Conservation (phyloP, 2,329 filamentous ascomycete genomes). For the Arachnopeziza araneosa region DNA sequence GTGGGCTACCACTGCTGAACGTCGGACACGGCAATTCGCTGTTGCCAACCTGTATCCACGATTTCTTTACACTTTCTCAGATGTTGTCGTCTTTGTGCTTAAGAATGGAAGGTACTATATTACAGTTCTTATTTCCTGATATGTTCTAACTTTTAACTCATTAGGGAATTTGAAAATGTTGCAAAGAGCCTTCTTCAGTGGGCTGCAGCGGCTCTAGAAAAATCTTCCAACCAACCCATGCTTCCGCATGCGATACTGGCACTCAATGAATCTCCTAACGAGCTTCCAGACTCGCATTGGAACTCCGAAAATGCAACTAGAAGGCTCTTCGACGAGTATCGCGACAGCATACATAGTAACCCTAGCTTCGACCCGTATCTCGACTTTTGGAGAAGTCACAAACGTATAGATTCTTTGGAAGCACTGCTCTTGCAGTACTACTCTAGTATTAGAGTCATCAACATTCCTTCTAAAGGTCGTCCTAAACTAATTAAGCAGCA, state of each 20-base stretch:
- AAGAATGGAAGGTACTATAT: slow-evolving; percentile 31
- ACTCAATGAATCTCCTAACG: too few relatives aligned
- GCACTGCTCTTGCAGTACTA: background rate
- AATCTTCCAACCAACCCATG: background rate
- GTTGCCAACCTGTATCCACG: slow-evolving; percentile 39
- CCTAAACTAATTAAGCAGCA: background rate
- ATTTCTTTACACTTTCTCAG: slow-evolving; percentile 41
- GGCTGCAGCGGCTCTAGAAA: slow-evolving; percentile 9
- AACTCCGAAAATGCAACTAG: slow-evolving; percentile 3
- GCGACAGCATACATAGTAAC: too few relatives aligned
- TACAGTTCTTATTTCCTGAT: too few relatives aligned
- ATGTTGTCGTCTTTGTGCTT: slow-evolving; percentile 40
- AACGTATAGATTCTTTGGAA: too few relatives aligned
- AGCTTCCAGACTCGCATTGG: background rate
- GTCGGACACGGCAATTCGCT: slow-evolving; percentile 29
- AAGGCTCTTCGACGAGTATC: background rate
- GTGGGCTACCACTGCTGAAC: too few relatives aligned
- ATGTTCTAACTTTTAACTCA: background rate
- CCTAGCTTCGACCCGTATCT: too few relatives aligned
- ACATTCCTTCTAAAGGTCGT: background rate
- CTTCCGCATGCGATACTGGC: too few relatives aligned
- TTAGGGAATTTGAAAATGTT: background rate
- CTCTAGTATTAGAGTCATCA: background rate
- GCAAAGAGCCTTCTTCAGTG: slow-evolving; percentile 7
- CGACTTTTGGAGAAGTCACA: too few relatives aligned